Conservation (phyloP, 2,329 filamentous ascomycete genomes). For the Epichloe gansuensis region DNA sequence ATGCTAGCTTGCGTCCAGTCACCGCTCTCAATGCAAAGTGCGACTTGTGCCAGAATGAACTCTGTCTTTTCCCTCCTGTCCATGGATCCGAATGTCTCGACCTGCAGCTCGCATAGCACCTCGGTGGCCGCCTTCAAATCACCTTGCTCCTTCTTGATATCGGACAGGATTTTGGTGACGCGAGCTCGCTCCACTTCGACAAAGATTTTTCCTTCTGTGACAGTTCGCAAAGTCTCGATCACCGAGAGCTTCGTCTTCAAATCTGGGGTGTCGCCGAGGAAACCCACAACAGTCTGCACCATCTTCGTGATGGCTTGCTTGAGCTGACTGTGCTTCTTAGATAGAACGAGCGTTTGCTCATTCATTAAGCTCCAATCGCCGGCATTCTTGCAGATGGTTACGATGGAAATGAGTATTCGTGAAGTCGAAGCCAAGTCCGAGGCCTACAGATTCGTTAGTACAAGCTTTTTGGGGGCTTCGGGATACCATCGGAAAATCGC, state of each 20-base stretch:
- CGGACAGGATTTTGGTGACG: slow-evolving; percentile 84
- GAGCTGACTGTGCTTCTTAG: slow-evolving; percentile 99
- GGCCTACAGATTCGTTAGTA: slow-evolving; percentile 41
- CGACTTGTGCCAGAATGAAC: slow-evolving; percentile 92
- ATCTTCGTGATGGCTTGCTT: slow-evolving; percentile 98
- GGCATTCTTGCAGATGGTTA: slow-evolving; percentile 86
- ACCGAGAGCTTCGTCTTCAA: slow-evolving; percentile 81
- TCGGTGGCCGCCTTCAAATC: slow-evolving; percentile 84
- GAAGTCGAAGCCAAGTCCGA: slow-evolving; percentile 95
- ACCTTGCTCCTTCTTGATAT: slow-evolving; percentile 94
- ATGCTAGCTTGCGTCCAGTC: slow-evolving; percentile 96
- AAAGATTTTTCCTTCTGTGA: slow-evolving; percentile 99
- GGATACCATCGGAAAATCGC: slow-evolving; percentile 15
- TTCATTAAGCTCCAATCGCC: slow-evolving; percentile 92
- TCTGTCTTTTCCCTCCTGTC: slow-evolving; percentile 94
- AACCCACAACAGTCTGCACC: slow-evolving; percentile 92
- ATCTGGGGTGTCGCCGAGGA: slow-evolving; percentile 75
- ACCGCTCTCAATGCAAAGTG: slow-evolving; percentile 84
- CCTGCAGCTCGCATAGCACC: slow-evolving; percentile 91
- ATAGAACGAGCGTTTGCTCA: slow-evolving; percentile 88
- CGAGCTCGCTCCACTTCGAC: slow-evolving; percentile 96
- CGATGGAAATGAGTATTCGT: slow-evolving; percentile 72
- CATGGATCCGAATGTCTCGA: slow-evolving; percentile 99
- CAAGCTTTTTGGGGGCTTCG: slow-evolving; percentile 6
- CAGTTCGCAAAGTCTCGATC: slow-evolving; percentile 89